These are phyloP conservation scores for Coemansia sp. DNA, from an alignment of 192 early-diverging fungal species.

Conservation along the genomic window DNA sequence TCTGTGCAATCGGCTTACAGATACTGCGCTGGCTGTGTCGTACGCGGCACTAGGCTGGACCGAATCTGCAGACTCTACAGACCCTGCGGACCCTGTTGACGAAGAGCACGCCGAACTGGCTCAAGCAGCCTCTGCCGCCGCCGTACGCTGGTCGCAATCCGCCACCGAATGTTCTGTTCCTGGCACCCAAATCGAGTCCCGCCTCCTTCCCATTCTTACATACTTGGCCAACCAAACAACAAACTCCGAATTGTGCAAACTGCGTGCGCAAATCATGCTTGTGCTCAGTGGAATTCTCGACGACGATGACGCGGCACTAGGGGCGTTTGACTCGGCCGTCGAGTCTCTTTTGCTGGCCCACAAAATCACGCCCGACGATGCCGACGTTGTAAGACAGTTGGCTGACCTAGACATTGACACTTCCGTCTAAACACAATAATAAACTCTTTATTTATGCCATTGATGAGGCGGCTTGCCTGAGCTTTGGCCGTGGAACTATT, in stretches of 20 bases:
- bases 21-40: slow-evolving; percentile 20
- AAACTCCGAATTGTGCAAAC: slow-evolving; percentile 25
- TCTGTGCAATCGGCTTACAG: slow-evolving; percentile 16
- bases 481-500: slow-evolving; percentile 54
- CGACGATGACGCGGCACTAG: slow-evolving; percentile 57
- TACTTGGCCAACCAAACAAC: slow-evolving; percentile 27
- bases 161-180: slow-evolving; percentile 45
- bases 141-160: slow-evolving; percentile 62
- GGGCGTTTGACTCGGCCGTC: slow-evolving; percentile 54
- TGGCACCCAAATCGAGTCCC: slow-evolving; percentile 41
- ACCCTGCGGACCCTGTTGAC: background rate
- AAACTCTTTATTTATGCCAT: background rate
- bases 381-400: slow-evolving; percentile 42
- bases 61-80: background rate
- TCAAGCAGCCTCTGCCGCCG: slow-evolving; percentile 24
- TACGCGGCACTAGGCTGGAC: slow-evolving; percentile 17
- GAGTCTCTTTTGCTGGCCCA: slow-evolving; percentile 51
- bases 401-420: slow-evolving; percentile 40
- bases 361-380: slow-evolving; percentile 46
- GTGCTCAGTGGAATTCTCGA: slow-evolving; percentile 42
- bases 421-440: no score
- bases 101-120: background rate
- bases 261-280: slow-evolving; percentile 36
- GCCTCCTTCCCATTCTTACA: slow-evolving; percentile 25
- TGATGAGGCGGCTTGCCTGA: background rate